Evolutionary conservation across 305 asterid species (phyloP).

Genomic region (Fraxinus dipetala): DNA sequence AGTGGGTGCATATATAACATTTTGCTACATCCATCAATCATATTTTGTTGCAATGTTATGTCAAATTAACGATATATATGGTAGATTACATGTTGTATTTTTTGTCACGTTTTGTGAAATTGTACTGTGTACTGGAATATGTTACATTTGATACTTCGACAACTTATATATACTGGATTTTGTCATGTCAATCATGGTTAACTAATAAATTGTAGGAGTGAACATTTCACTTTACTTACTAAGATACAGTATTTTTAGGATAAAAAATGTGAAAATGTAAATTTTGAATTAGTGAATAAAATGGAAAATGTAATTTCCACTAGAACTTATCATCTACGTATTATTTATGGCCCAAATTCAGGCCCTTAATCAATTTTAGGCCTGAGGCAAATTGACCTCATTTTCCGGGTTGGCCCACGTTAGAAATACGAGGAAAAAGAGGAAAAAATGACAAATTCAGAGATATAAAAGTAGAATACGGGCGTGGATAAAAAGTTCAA

Average conservation of each 20-base stretch:
- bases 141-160: too few relatives aligned
- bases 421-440: not conserved
- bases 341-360: not conserved
- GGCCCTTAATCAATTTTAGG: not conserved
- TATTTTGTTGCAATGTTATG: too few relatives aligned
- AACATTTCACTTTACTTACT: not conserved
- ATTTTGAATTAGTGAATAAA: not conserved
- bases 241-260: too few relatives aligned
- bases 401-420: not conserved
- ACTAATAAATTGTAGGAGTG: too few relatives aligned
- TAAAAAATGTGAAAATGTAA: not conserved
- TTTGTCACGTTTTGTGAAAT: too few relatives aligned
- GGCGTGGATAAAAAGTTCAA: not conserved
- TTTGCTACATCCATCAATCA: too few relatives aligned
- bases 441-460: not conserved
- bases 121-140: too few relatives aligned
- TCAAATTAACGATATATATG: too few relatives aligned
- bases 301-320: not conserved
- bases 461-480: not conserved
- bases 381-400: not conserved
- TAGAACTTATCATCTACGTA: not conserved
- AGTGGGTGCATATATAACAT: too few relatives aligned
- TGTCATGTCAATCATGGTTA: too few relatives aligned
- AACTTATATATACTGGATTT: too few relatives aligned
- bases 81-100: too few relatives aligned